Evolutionary conservation across 495 filamentous ascomycete species (phyloP), one percentile per base, ranked within the genome.

Genomic region (Parathielavia hyrcaniae): DNA sequence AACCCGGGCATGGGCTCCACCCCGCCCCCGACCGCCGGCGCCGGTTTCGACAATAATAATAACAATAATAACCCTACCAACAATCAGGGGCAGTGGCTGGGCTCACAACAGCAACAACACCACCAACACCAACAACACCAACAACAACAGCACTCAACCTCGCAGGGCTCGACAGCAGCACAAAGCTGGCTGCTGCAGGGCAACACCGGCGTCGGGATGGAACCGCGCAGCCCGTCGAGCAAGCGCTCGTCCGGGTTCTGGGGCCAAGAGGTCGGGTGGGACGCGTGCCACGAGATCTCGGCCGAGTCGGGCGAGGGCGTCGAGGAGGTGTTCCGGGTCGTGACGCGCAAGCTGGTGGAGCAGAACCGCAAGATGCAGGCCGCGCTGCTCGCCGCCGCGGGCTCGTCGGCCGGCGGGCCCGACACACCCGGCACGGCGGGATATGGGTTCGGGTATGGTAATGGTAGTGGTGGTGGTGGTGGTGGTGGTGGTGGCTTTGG

Each of bases 311-410:
- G 93, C 17, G 92, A 97, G 75, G 92, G 92, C 4, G 90, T 98
- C 12, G 93, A 98, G 52, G 93, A 98, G 75, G 92, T 98, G 0
- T 98, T 98, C 63, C 81, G 91, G 0, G 92, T 97, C 17, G 93
- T 97, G 40, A 90, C 92, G 39, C 76, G 93, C 65, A 96, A 96
- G 72, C 78, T 98, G 55, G 92, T 98, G 34, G 92, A 97, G 77
- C 90, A 93, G 78, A 83, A 88, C 62, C 81, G 87, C 65, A 83
- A 82, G 67, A 83, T 85, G 41, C 79, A 83, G 60, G 77, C 84
- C 57, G 78, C 77, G 69, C 65, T 77, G 57, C 58, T 71, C 34
- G 69, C 71, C 2, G 77, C 76, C 1, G 71, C 79, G n/a, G 69
- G 56, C 13, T 20, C 67, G 20, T 70, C 70, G 4, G 67, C 73